Evolutionary conservation across 2,329 filamentous ascomycete genomes (phyloP), one percentile per base, ranked within the genome.

Genomic region (Ophiosphaerella narmari): DNA sequence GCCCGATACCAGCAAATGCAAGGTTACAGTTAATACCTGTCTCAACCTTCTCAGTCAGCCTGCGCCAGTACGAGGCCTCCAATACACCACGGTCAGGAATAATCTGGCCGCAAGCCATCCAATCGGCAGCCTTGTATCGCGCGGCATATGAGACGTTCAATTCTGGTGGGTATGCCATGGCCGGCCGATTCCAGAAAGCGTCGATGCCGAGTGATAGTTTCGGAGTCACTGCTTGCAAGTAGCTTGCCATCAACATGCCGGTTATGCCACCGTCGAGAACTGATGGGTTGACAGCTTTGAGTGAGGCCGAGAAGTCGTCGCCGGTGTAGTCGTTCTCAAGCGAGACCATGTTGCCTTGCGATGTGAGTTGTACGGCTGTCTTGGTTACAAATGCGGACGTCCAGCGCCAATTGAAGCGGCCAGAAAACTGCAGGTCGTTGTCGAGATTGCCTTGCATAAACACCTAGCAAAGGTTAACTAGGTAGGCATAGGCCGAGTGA

Each of bases 271-370:
- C 93, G 72, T 97, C 92, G 45, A 99, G 84, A 62, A 88, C 80
- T 5, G 91, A 97, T n/a, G 94, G 94, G 80, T 97, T 97, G 71
- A 97, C 84, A 69, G 91, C 87, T 81, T 97, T 99, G 65, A 99
- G 71, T 36, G 90, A 93, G 21, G 91, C 91, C 38, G 89, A 93
- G 78, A 99, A 99, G 77, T 99, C 94, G 67, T 85, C 80, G 71
- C 94, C 94, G 18, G 86, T 89, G 78, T 97, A 97, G 78, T 99
- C 94, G 74, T 96, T 91, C 75, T 99, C 94, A 73, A 97, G 83
- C 70, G 95, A 91, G 54, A 94, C 82, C 84, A 97, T 92, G 67
- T 92, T 89, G 77, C 93, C 91, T 82, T 84, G 87, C 43, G 89
- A 86, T 61, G 90, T 86, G 66, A 97, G 87, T 77, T 96, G 91